Evolutionary conservation across 1,284 basidiomycete genomes (phyloP), one percentile per base, ranked within the genome.

Genomic region (Rhodotorula sp.): DNA sequence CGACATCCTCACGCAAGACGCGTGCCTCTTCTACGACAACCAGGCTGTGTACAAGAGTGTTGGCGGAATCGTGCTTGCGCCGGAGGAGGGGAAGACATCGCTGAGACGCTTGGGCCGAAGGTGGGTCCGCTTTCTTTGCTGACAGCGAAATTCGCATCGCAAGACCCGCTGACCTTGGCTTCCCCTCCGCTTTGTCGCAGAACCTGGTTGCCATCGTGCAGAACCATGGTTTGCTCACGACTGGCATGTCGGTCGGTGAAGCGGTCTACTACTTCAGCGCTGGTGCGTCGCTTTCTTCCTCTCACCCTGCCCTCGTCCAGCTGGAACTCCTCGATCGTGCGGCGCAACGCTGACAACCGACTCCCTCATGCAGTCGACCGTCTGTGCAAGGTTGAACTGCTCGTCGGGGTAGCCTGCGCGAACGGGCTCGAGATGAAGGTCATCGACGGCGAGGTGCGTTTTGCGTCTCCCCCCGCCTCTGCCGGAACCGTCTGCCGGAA

Each of bases 51-150:
- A 80, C 67, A 55, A 71, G 46, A 75, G 76, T 59, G 81, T 81
- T 63, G 81, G 81, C 55, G 81, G 81, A 22, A 78, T 82, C 37
- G 81, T 81, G 13, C 77, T 82, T 5, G 78, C 78, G 20, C 78
- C 79, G 40, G 80, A 81, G 61, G 81, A 82, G 68, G 79, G 80
- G 28, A 56, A 72, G 51, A 79, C 64, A 82, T 81, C 57, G 78
- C 78, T 50, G 71, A 75, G 18, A 79, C 81, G 5, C 75, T 82
- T 13, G 81, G 81, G 0, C 76, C 77, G 20, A 72, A 77, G 34
- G 34, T 10, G 34, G 10, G 34, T 34, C 34, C 34, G 34, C 34
- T 10, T 6, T 34, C 34, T 34, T 34, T 34, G 34, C 34, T 10
- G 5, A 10, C 6, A 10, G 34, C 34, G 34, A 34, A 34, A 5